Evolutionary conservation across 225 moss, liverwort and hornwort genomes (phyloP).

Genomic region (Physcomitrium patens): DNA sequence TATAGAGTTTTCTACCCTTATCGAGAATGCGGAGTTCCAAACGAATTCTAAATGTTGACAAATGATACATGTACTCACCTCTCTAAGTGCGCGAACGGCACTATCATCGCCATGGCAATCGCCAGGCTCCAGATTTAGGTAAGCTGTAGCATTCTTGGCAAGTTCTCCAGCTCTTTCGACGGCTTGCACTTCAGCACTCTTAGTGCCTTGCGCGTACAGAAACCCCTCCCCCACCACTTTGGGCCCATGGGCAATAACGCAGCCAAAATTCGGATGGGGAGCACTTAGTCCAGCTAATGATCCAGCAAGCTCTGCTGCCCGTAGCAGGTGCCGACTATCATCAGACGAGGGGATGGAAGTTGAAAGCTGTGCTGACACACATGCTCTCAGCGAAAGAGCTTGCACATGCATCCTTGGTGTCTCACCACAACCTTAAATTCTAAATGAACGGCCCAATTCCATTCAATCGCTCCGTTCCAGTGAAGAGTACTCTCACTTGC

Average conservation of each 20-base stretch:
- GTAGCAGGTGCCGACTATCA: slow-evolving; percentile 63
- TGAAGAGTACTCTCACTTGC: slow-evolving; percentile 1
- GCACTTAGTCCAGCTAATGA: slow-evolving; percentile 83
- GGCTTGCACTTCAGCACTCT: slow-evolving; percentile 88
- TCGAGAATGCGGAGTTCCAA: too few relatives aligned
- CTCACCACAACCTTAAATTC: neutral
- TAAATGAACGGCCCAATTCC: neutral
- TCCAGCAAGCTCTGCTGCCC: slow-evolving; percentile 83
- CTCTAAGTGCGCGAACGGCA: slow-evolving; percentile 68
- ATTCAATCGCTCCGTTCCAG: too few relatives aligned
- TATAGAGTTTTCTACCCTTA: too few relatives aligned
- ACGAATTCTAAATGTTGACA: neutral
- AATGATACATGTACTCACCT: slow-evolving; percentile 39
- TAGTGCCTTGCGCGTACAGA: slow-evolving; percentile 85
- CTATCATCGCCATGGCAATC: slow-evolving; percentile 93
- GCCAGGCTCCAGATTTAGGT: slow-evolving; percentile 92
- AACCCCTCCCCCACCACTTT: slow-evolving; percentile 87
- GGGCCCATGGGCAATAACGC: slow-evolving; percentile 82
- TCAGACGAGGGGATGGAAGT: slow-evolving; percentile 15
- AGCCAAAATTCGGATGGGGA: slow-evolving; percentile 92
- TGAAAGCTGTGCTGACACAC: slow-evolving; percentile 43
- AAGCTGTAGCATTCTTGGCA: slow-evolving; percentile 72
- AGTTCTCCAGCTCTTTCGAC: slow-evolving; percentile 75
- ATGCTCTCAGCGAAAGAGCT: slow-evolving; percentile 43
- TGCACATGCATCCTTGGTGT: slow-evolving; percentile 48